Conservation (phyloP, 2,329 filamentous ascomycete genomes). For the Cryphonectria radicalis region DNA sequence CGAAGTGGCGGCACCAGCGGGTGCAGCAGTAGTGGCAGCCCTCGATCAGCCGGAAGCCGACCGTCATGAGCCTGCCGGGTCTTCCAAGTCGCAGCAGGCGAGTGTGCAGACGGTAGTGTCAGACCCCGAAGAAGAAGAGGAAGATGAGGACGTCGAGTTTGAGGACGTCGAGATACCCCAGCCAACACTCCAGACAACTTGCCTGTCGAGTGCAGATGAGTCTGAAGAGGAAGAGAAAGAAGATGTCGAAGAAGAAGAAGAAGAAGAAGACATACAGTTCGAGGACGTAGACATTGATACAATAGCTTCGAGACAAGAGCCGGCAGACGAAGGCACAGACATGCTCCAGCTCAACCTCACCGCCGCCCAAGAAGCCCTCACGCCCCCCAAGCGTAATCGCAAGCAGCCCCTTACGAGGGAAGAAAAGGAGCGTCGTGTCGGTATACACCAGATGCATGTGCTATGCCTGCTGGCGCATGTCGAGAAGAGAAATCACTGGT, state of each 20-base stretch:
- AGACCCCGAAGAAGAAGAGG: conserved; percentile 36
- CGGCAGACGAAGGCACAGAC: conserved; percentile 32
- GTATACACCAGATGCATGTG: conserved; percentile 86
- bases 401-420: conserved; percentile 58
- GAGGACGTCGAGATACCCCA: conserved; percentile 54
- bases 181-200: conserved; percentile 56
- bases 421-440: conserved; percentile 63
- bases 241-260: conserved; percentile 44
- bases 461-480: conserved; percentile 81
- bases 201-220: conserved; percentile 52
- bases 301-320: conserved; percentile 29
- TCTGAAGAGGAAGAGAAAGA: conserved; percentile 47
- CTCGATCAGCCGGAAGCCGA: too few relatives aligned
- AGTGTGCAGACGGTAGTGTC: not conserved
- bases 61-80: not conserved
- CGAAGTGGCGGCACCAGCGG: conserved; percentile 2
- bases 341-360: conserved; percentile 59
- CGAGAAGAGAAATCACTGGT: conserved; percentile 83
- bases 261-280: conserved; percentile 49
- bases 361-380: conserved; percentile 45
- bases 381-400: conserved; percentile 40
- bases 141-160: conserved; percentile 50
- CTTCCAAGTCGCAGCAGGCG: not conserved
- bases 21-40: not conserved
- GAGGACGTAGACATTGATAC: conserved; percentile 53